Evolutionary conservation across 805 yeast species (phyloP), one percentile per base, ranked within the genome.

Genomic region (Priceomyces haplophilus): DNA sequence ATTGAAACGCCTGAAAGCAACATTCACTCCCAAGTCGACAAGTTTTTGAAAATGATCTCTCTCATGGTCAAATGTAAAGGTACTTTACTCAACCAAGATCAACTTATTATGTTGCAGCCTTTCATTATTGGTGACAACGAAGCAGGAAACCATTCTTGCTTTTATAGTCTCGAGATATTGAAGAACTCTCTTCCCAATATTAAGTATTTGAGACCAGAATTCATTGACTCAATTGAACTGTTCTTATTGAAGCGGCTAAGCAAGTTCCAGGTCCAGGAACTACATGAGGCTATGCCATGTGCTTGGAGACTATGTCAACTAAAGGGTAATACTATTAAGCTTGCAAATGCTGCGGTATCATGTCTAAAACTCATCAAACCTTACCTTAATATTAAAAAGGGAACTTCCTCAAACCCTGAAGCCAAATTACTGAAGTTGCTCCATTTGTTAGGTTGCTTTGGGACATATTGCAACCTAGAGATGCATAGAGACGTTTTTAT

Each of bases 251-350:
- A 67, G 25, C 64, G 77, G 24, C 58, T 87, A 24, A 82, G 90
- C 2, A 82, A 77, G 47, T 76, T 83, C 61, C 76, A 72, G 40
- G 70, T 73, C 0, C 68, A 58, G 44, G 93, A 86, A 50, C 59
- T 87, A 7, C 78, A 78, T n/a, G 82, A 82, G 53, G 95, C 91
- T 0, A 75, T 87, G 58, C 88, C 89, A 1, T 72, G 87, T 43
- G 61, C 79, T 3, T 81, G 88, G 84, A 60, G 59, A 7, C 63
- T 86, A 0, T 72, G 85, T 2, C 53, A 49, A 2, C 61, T 75
- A 51, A 67, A 72, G 32, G 62, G 69, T 1, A 79, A 77, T 38
- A 70, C 75, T 0, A 43, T 54, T 0, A 76, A 77, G 47, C 52
- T 86, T 3, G 77, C 80, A 0, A 78, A 74, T 48, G 90, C 90